Percentiles rank a stretch among this genome's conserved stretches.
Conservation (phyloP, 176 grass and related monocot genomes). For the Olyra latifolia region DNA sequence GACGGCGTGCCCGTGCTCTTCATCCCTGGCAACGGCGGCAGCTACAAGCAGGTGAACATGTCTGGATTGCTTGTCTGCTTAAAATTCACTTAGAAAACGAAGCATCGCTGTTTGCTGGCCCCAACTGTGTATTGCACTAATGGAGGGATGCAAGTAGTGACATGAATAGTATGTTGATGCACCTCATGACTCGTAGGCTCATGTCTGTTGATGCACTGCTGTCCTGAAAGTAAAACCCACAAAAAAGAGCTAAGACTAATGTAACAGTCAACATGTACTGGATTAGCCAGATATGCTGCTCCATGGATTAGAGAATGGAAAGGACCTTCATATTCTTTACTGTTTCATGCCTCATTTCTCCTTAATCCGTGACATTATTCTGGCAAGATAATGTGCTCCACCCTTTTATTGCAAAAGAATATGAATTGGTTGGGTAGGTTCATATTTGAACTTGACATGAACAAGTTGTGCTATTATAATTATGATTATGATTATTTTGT, state of each 20-base stretch:
- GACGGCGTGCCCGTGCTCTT: constrained; percentile 83
- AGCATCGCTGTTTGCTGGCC: not conserved
- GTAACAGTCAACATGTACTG: not conserved
- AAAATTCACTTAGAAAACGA: not conserved
- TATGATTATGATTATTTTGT: constrained; percentile 25
- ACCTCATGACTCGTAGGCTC: not conserved
- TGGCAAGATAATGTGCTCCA: not conserved
- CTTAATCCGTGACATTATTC: not conserved
- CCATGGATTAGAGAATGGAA: not conserved
- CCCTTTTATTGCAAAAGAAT: not conserved
- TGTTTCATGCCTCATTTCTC: not conserved
- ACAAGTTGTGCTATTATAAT: not conserved
- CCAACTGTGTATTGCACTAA: not conserved
- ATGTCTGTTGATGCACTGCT: not conserved
- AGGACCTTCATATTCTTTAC: not conserved
- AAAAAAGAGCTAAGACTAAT: not conserved
- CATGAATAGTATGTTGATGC: not conserved
- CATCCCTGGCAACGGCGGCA: constrained; percentile 94
- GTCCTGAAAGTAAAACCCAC: not conserved
- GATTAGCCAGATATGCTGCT: not conserved
- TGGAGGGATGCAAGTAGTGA: not conserved
- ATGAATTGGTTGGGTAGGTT: not conserved
- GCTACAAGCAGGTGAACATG: constrained; percentile 81
- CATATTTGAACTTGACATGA: not conserved
- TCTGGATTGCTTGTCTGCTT: not conserved